Evolutionary conservation across 148 eudicot genomes (phyloP), one percentile per base, ranked within the genome.

Genomic region (Camellia japonica): DNA sequence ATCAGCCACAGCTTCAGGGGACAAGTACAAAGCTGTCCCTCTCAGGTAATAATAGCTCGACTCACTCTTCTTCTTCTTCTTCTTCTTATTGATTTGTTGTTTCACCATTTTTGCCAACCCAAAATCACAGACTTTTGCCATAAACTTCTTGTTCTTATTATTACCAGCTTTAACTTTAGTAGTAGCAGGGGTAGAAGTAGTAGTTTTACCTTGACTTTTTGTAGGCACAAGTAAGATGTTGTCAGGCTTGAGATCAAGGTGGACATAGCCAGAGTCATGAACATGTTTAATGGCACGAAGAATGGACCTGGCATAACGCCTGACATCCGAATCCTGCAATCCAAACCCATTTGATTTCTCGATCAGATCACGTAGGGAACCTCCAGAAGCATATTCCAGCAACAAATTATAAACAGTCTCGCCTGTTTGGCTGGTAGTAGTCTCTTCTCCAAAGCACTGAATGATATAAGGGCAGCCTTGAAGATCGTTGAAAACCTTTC

Each of bases 311-410:
- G 90, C 42, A 30, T 78, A 83, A 3, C 68, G 30, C 79, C 65
- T 85, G 2, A 75, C 86, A 68, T 87, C 85, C 5, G 60, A 44
- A 51, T 83, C 86, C 0, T 74, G 52, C 84, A 87, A 79, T n/a
- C 86, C 87, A 2, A 16, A 2, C 11, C 78, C 87, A 10, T 75
- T 71, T 4, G 63, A 74, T 38, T 78, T 80, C 79, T 68, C 77
- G 61, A 85, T 85, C 66, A 79, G 52, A 66, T 81, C 80, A 42
- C 74, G 78, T 55, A 87, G 77, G 23, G 88, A 81, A 79, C 90
- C 90, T 19, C 90, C 90, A 3, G 84, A 80, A 42, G 84, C 88
- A 77, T 87, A 83, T 70, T 87, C 90, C 71, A 85, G 49, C 74
- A 85, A 38, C 74, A 87, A 42, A 66, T 87, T 85, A 30, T 83